A percentile compares a stretch with the other conserved stretches of the same genome.
These are phyloP conservation scores for Calonectria crousiana DNA, from an alignment of 2,329 filamentous ascomycete species.

Conservation along the genomic window DNA sequence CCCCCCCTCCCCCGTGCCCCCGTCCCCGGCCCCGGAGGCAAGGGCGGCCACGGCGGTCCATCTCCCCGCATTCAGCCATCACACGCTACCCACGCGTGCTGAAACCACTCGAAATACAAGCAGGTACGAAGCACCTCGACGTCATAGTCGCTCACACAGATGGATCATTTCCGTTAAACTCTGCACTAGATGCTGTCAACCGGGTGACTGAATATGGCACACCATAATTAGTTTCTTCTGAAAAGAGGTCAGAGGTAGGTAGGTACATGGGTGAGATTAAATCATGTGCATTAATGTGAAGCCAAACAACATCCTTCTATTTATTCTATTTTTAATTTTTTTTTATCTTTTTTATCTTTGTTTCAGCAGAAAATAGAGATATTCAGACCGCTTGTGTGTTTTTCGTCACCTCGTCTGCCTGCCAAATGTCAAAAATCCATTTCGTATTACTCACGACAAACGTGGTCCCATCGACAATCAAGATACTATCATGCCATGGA, in stretches of 20 bases:
- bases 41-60: conserved; percentile 5
- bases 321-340: background rate
- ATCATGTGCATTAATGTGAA: background rate
- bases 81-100: background rate
- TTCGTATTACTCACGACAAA: background rate
- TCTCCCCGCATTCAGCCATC: background rate
- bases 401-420: background rate
- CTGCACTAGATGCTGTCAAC: background rate
- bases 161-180: background rate
- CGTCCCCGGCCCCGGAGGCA: background rate
- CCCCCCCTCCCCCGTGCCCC: background rate
- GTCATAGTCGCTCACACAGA: conserved; percentile 7
- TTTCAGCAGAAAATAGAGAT: background rate
- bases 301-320: background rate
- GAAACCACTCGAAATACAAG: conserved; percentile 7
- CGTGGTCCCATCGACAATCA: background rate
- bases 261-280: background rate
- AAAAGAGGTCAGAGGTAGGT: background rate
- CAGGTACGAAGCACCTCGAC: conserved; percentile 16
- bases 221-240: background rate
- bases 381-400: background rate
- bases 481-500: background rate
- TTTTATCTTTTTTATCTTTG: no score
- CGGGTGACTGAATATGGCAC: background rate
- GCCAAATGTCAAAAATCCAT: background rate